Evolutionary conservation across 768 basidiomycete genomes (phyloP).

Genomic region (Pleurotus pulmonarius): DNA sequence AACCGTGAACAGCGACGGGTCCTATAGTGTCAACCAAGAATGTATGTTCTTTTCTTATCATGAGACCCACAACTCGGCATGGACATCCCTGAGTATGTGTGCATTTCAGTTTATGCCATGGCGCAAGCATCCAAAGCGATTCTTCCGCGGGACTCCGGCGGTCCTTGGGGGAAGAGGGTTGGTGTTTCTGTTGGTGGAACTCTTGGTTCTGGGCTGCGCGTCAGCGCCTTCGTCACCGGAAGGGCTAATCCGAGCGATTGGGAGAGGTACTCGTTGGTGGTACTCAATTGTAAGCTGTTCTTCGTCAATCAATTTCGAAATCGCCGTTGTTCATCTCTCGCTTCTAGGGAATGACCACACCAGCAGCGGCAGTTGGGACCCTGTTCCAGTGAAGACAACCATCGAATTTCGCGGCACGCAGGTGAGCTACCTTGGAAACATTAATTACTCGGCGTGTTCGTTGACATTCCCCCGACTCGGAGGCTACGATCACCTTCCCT

Average conservation of each 20-base stretch:
- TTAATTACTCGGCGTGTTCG: not conserved
- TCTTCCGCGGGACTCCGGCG: slow-evolving; percentile 62
- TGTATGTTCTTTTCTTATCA: slow-evolving; percentile 34
- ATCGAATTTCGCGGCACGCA: slow-evolving; percentile 64
- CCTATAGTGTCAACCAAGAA: slow-evolving; percentile 68
- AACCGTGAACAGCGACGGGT: slow-evolving; percentile 61
- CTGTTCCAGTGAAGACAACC: slow-evolving; percentile 48
- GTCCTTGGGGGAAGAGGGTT: slow-evolving; percentile 67
- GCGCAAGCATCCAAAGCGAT: slow-evolving; percentile 74
- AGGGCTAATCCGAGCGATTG: slow-evolving; percentile 52
- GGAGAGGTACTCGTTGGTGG: slow-evolving; percentile 67
- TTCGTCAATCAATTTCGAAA: not conserved
- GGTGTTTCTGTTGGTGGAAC: slow-evolving; percentile 58
- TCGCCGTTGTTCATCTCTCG: slow-evolving; percentile 1
- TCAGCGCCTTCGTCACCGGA: slow-evolving; percentile 61
- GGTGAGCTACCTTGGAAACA: slow-evolving; percentile 25
- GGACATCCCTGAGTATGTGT: not conserved
- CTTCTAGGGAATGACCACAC: slow-evolving; percentile 43
- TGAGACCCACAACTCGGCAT: not conserved
- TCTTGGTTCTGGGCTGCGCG: slow-evolving; percentile 55
- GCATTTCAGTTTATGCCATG: slow-evolving; percentile 57
- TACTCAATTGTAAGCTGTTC: slow-evolving; percentile 56
- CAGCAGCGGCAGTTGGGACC: slow-evolving; percentile 51
- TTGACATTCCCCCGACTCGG: not conserved
- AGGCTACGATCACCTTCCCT: slow-evolving; percentile 75